Conservation (phyloP, 2,329 filamentous ascomycete genomes). For the Pseudocercospora eumusae region DNA sequence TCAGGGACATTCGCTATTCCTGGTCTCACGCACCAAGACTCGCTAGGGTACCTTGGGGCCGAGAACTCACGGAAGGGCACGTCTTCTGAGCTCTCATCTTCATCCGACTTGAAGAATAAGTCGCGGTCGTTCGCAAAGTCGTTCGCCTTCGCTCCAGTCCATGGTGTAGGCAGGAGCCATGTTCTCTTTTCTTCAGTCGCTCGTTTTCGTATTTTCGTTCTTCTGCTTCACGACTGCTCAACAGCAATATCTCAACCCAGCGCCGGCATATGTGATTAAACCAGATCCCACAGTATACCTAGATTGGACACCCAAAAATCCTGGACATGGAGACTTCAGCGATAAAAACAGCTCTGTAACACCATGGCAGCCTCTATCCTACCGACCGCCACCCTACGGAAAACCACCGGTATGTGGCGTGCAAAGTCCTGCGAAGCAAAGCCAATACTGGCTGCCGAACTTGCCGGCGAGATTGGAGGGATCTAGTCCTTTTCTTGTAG, state of each 20-base stretch:
- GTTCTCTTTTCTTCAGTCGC: conserved; percentile 10
- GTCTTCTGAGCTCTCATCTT: too few relatives aligned
- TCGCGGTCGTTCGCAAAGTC: neutral
- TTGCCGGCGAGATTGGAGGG: conserved; percentile 67
- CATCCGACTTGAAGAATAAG: neutral
- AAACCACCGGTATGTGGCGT: conserved; percentile 18
- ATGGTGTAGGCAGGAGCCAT: conserved; percentile 2
- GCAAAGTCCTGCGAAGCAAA: conserved; percentile 14
- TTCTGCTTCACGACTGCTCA: conserved; percentile 10
- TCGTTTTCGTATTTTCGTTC: conserved; percentile 16
- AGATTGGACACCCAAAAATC: conserved; percentile 18
- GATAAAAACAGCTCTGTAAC: conserved; percentile 23
- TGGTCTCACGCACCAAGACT: too few relatives aligned
- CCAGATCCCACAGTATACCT: conserved; percentile 19
- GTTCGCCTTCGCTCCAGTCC: neutral
- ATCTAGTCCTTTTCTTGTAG: conserved; percentile 60
- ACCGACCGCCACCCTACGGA: neutral
- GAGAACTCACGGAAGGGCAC: too few relatives aligned
- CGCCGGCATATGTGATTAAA: conserved; percentile 19
- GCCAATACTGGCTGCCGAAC: conserved; percentile 68
- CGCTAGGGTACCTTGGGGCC: too few relatives aligned
- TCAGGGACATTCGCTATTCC: too few relatives aligned
- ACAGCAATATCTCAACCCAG: conserved; percentile 20
- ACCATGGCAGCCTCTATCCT: conserved; percentile 19
- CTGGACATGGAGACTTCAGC: conserved; percentile 19